These are phyloP conservation scores for Agrostemma githago DNA, from an alignment of 148 eudicot species.

Conservation along the genomic window DNA sequence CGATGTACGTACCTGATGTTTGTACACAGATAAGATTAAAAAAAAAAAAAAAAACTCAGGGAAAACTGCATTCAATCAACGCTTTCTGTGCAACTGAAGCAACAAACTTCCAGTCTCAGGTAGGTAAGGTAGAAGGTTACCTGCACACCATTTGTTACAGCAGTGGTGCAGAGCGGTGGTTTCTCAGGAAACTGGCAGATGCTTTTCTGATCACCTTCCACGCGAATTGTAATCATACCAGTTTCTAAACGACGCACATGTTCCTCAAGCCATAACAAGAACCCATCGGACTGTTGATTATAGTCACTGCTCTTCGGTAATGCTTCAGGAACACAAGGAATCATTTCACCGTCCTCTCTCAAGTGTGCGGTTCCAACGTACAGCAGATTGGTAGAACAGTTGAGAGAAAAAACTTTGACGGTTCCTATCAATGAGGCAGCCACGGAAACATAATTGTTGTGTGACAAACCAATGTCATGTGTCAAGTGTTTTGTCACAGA, in stretches of 20 bases:
- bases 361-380: constrained; percentile 68
- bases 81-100: too few species aligned
- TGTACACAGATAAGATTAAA: too few species aligned
- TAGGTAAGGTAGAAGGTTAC: constrained; percentile 27
- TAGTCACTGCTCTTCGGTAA: constrained; percentile 38
- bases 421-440: constrained; percentile 41
- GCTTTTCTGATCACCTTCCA: constrained; percentile 40
- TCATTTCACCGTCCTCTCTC: constrained; percentile 52
- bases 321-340: constrained; percentile 76
- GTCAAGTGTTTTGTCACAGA: constrained; percentile 31
- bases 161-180: constrained; percentile 62
- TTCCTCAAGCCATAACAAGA: constrained; percentile 93
- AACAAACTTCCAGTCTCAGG: too few species aligned
- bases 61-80: too few species aligned
- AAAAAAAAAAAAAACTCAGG: too few species aligned
- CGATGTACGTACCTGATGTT: constrained; percentile 81
- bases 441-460: constrained; percentile 42
- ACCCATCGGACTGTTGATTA: constrained; percentile 53
- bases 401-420: constrained; percentile 53
- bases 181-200: constrained; percentile 67
- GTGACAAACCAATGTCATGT: constrained; percentile 28
- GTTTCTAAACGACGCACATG: constrained; percentile 65
- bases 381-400: constrained; percentile 63
- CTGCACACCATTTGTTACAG: constrained; percentile 86
- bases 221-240: constrained; percentile 56